Base-by-base conservation (phyloP, 2,329 filamentous ascomycete genomes). In the Monilinia fructigena region DNA sequence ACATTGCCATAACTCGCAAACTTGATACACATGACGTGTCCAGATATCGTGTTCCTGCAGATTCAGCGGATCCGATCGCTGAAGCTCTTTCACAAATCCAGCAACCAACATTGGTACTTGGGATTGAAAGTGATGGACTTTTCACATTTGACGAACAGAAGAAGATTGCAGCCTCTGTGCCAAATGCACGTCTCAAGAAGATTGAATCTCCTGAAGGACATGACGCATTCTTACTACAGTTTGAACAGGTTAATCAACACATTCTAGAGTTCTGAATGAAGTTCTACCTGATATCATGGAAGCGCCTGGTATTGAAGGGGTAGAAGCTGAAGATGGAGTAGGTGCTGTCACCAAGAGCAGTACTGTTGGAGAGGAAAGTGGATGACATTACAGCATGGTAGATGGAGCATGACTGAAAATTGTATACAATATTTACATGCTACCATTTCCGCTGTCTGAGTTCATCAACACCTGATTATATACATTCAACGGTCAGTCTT, bases 81-180 rank as follows among this genome's bases (percentile, higher is more conserved):
- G 87, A 92, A 67, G 94, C 94, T 0, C 82, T 99, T 4, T 86
- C 85, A 0, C 80, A 91, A 76, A 95, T 99, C 66, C 82, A 93
- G 75, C 95, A 99, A 78, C 95, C 95, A 0, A 89, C 91, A 0
- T 82, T 99, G 10, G 92, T 99, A 1, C 83, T 99, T 1, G 95
- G 95, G 3, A 99, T 99, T 67, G 92, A 98, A 78, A 94, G 89
- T 63, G 95, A 99, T 74, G 95, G 95, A 0, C 85, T 99, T 0
- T 99, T 99, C 78, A 98, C 94, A 0, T 98, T 97, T 77, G 93
- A 93, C 7, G 95, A 99, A 80, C 95, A 99, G 80, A 84, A 97
- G 77, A 93, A 98, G 79, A 81, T 99, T 63, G 95, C 94, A 0
- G 85, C 88, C 47, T 86, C 90, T 67, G 92, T 98, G 69, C 89